Percentiles rank a stretch among this genome's conserved stretches.
Conservation (phyloP, 352 stramenopile species). For the Globisporangium carolinianum region DNA sequence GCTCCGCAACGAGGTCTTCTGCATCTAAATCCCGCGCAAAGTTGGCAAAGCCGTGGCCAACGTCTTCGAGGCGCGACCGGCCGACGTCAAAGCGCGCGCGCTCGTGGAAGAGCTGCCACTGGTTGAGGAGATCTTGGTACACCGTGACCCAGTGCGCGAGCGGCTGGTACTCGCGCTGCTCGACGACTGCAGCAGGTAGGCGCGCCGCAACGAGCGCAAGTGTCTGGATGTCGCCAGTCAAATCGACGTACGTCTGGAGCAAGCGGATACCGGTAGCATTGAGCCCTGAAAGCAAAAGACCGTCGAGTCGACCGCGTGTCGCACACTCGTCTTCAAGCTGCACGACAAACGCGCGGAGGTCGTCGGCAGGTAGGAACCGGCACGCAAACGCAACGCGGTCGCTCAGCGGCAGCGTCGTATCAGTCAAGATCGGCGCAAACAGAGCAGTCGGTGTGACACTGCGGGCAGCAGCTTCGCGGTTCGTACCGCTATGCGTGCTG, state of each 20-base stretch:
- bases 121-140: conserved; percentile 91
- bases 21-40: conserved; percentile 42
- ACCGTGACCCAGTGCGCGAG: conserved; percentile 87
- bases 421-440: conserved; percentile 79
- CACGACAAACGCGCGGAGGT: conserved; percentile 81
- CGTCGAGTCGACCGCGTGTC: conserved; percentile 82
- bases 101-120: conserved; percentile 91
- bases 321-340: conserved; percentile 77
- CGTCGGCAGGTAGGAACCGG: conserved; percentile 76
- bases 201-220: conserved; percentile 80
- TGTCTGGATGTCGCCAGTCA: conserved; percentile 88
- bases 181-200: conserved; percentile 40
- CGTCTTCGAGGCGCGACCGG: conserved; percentile 82
- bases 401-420: conserved; percentile 79
- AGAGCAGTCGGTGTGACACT: conserved; percentile 22
- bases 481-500: not conserved
- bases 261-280: conserved; percentile 79
- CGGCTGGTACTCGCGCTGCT: conserved; percentile 34
- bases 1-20: conserved; percentile 37
- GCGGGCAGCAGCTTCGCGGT: not conserved
- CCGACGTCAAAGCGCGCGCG: conserved; percentile 91
- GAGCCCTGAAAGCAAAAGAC: conserved; percentile 86
- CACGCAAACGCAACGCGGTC: conserved; percentile 91
- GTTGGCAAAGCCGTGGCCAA: conserved; percentile 70
- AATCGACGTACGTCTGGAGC: conserved; percentile 89